Evolutionary conservation across 176 grass and related monocot species (phyloP), one percentile per base, ranked within the genome.

Genomic region (Coix lacrymajobi): DNA sequence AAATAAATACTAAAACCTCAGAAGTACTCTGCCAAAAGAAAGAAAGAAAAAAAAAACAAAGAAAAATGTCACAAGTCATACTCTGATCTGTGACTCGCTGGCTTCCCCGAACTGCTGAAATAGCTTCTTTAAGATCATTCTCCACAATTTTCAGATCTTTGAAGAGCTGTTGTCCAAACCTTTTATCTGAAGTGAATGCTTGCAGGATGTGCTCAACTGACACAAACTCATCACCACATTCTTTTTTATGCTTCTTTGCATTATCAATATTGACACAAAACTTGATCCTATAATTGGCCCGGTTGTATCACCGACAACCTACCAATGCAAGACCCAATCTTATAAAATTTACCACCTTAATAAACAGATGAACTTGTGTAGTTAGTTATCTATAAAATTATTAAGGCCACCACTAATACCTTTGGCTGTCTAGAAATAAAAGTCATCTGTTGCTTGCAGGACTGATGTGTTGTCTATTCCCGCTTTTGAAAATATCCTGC

Each of bases 31-130:
- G 26, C 16, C 19, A 71, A 75, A 85, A 81, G 8, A 71, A 77
- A 19, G 6, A 16, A 26, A 26, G n/a, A n/a, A n/a, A n/a, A n/a
- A n/a, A n/a, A 44, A 64, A 40, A 64, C 15, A 51, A n/a, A 84
- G 8, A 28, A 38, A 37, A 38, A 67, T 69, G 38, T 7, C 4
- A 43, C 24, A 37, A 65, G 38, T 57, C 88, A 83, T 98, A 98
- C 96, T 98, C 76, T 93, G 96, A 90, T 98, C 92, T 37, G 96
- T 98, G 79, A 98, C 96, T 74, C 92, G 83, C 72, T 98, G 89
- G 75, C 88, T 98, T 82, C 92, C 96, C 78, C 92, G 86, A 51
- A 98, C 87, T 66, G 85, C 81, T 64, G 64, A 86, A 72, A 98
- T 86, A 77, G 90, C 90, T 82, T 98, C 87, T 63, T 91, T 93